A percentile compares a stretch with the other conserved stretches of the same genome.
Evolutionary conservation across 2,329 filamentous ascomycete genomes (phyloP).

Genomic region (Parafenestella ontariensis): DNA sequence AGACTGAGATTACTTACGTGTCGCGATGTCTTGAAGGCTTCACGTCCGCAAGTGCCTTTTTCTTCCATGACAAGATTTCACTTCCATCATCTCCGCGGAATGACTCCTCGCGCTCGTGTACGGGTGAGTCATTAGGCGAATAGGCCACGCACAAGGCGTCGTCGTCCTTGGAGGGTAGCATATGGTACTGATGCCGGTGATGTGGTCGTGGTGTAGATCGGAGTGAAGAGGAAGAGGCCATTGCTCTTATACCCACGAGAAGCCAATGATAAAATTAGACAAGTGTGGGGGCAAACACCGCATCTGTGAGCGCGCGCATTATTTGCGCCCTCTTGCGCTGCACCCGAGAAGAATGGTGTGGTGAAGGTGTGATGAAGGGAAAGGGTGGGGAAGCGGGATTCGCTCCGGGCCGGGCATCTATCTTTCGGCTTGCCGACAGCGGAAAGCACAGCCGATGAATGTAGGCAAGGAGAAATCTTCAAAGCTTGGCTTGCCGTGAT

Average conservation of each 20-base stretch:
- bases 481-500: neutral
- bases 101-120: neutral
- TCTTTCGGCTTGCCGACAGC: neutral
- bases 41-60: conserved; percentile 15
- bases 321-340: neutral
- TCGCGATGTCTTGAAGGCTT: conserved; percentile 19
- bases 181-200: conserved; percentile 22
- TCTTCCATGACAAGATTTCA: conserved; percentile 12
- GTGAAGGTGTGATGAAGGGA: neutral
- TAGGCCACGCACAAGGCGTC: conserved; percentile 2
- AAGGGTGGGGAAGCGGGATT: neutral
- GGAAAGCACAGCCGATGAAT: neutral
- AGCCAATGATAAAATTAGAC: neutral
- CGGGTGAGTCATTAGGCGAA: conserved; percentile 1
- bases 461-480: neutral
- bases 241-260: neutral
- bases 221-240: neutral
- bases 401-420: neutral
- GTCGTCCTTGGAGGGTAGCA: conserved; percentile 22
- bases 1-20: conserved; percentile 17
- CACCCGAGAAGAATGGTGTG: neutral
- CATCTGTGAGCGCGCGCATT: neutral
- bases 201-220: neutral
- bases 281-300: neutral
- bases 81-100: neutral